These are phyloP conservation scores for Colletotrichum lentis DNA, from an alignment of 2,329 filamentous ascomycete species.

Conservation along the genomic window DNA sequence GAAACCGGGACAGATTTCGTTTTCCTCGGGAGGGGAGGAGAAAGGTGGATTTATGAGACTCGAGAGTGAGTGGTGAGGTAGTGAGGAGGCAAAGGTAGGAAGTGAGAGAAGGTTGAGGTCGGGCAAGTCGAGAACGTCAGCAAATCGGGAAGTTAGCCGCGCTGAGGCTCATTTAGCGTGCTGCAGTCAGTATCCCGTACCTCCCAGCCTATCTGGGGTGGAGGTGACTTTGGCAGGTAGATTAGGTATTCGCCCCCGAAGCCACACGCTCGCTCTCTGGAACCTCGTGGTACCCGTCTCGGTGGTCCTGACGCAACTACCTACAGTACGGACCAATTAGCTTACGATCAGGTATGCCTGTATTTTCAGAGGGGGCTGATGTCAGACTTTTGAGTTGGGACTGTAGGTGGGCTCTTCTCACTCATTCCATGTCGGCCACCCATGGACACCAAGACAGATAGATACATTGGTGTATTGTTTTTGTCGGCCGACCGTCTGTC, in stretches of 20 bases:
- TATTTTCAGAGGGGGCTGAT: no score
- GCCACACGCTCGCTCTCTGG: no score
- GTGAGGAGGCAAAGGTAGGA: not conserved
- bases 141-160: conserved; percentile 17
- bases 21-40: not conserved
- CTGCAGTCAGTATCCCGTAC: not conserved
- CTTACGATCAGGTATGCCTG: no score
- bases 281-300: no score
- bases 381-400: no score
- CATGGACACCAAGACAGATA: not conserved
- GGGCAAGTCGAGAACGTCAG: conserved; percentile 33
- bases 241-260: not conserved
- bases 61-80: not conserved
- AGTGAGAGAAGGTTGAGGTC: conserved; percentile 6
- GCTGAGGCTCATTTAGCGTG: conserved; percentile 34
- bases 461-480: no score
- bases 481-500: no score
- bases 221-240: not conserved
- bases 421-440: not conserved
- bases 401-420: no score
- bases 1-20: not conserved
- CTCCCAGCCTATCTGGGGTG: not conserved
- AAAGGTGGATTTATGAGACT: not conserved
- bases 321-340: no score
- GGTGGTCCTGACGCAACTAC: no score